Base-by-base conservation (phyloP, 164 flowering plant species). In the Aristolochia fimbriata region DNA sequence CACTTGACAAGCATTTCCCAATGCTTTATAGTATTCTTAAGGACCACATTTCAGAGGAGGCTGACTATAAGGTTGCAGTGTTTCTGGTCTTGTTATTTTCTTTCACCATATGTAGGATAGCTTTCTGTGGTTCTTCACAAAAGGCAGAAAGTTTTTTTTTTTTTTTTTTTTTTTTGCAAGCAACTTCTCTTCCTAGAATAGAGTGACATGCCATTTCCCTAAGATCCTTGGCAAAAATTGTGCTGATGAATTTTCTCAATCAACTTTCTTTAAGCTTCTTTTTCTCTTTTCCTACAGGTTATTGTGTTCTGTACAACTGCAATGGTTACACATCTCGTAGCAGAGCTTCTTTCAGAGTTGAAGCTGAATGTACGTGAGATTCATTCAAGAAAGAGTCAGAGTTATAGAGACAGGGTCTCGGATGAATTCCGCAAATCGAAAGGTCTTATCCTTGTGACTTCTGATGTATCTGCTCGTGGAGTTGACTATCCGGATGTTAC, bases 381-480 rank as follows among this genome's bases (percentile, higher is more conserved):
- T 55, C 99, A 94, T 74, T 94, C 99, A 48, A 83, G 96, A 67
- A 94, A 91, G 74, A 70, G 96, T 1, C 99, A 94, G 77, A 79
- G 87, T 73, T 91, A 88, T 62, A 87, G 99, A 71, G 88, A 96
- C 43, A 76, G 80, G 71, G 78, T 94, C 57, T 94, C 99, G 52
- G 96, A 94, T 72, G 99, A 94, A 69, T 94, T 94, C 65, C 74
- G 99, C 51, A 91, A 87, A 79, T 94, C 99, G 57, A 91, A 85
- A 72, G 91, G 97, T 67, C 85, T 94, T 55, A 87, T 94, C 67
- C 96, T 94, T 57, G 99, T 91, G 56, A 91, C 99, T 16, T 94
- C 99, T 64, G 99, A 94, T 79, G 99, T 94, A 15, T 94, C 99
- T 71, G 99, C 99, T 0, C 96, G 99, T 57, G 99, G 99, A 61